phyloP scores from a whole-genome alignment of 2,329 filamentous ascomycete genomes.

The Microsporum audouinii region DNA sequence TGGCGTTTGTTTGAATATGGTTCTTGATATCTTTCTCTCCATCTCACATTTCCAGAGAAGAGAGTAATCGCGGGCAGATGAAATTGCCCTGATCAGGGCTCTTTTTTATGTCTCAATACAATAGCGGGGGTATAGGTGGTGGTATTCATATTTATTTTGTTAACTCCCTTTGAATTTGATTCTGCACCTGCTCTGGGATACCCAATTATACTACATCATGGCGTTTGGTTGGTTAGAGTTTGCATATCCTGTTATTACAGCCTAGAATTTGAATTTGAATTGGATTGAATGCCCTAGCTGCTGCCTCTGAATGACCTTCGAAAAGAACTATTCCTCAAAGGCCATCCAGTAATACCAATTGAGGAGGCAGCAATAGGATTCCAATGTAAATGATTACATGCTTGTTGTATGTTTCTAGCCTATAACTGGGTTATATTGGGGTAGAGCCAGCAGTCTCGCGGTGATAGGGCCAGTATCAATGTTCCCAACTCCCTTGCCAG shows the following conservation, averaged over 20 bases:
- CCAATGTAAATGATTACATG: conserved; percentile 3
- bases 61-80: background rate
- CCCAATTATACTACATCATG: background rate
- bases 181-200: background rate
- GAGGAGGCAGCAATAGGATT: conserved; percentile 2
- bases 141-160: background rate
- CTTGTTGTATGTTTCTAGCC: background rate
- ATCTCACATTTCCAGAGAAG: background rate
- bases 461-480: background rate
- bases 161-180: background rate
- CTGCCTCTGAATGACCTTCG: background rate
- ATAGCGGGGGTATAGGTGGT: background rate
- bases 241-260: background rate
- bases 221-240: background rate
- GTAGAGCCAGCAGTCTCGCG: background rate
- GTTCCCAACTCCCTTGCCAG: conserved; percentile 6
- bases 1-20: background rate
- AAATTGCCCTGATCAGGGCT: background rate
- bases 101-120: background rate
- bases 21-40: background rate
- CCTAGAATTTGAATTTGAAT: background rate
- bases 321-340: background rate
- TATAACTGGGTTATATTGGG: background rate
- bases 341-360: background rate
- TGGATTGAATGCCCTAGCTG: background rate